phyloP scores from a whole-genome alignment of 2,329 filamentous ascomycete genomes.

The Chalaropsis thielavioides region DNA sequence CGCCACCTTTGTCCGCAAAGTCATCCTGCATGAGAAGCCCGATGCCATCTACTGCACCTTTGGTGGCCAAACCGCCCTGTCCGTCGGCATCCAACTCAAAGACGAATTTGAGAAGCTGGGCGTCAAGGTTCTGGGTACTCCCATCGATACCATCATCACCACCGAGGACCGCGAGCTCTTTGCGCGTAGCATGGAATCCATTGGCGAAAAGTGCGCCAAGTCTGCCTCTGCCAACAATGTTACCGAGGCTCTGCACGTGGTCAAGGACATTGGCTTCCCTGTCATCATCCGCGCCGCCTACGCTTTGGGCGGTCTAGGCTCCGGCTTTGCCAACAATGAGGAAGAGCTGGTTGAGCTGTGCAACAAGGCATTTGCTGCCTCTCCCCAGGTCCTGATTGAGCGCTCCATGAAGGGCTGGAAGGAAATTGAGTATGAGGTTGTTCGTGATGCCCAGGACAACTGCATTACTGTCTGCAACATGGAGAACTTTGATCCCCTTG shows the following conservation, averaged over 20 bases:
- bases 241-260: constrained; percentile 75
- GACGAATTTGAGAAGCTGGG: constrained; percentile 89
- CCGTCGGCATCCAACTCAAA: constrained; percentile 92
- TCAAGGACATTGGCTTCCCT: constrained; percentile 85
- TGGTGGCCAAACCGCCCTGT: constrained; percentile 91
- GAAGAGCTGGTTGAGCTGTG: constrained; percentile 72
- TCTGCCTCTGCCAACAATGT: constrained; percentile 82
- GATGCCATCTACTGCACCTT: constrained; percentile 98
- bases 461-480: constrained; percentile 99
- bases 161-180: constrained; percentile 97
- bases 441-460: constrained; percentile 89
- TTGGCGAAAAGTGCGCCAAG: constrained; percentile 94
- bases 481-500: constrained; percentile 98
- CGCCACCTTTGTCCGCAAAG: constrained; percentile 91
- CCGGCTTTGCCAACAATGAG: constrained; percentile 86
- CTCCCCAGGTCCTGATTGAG: constrained; percentile 91
- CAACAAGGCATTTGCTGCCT: constrained; percentile 86
- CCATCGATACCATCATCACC: constrained; percentile 95
- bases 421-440: constrained; percentile 97
- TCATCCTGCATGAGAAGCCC: constrained; percentile 85
- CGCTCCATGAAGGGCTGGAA: constrained; percentile 99
- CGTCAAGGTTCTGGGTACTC: constrained; percentile 87
- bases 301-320: constrained; percentile 84
- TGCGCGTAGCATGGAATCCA: constrained; percentile 94
- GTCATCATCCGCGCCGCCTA: constrained; percentile 96